phyloP scores from a whole-genome alignment of 345 rosid genomes.

The Zanthoxylum bungeanum region DNA sequence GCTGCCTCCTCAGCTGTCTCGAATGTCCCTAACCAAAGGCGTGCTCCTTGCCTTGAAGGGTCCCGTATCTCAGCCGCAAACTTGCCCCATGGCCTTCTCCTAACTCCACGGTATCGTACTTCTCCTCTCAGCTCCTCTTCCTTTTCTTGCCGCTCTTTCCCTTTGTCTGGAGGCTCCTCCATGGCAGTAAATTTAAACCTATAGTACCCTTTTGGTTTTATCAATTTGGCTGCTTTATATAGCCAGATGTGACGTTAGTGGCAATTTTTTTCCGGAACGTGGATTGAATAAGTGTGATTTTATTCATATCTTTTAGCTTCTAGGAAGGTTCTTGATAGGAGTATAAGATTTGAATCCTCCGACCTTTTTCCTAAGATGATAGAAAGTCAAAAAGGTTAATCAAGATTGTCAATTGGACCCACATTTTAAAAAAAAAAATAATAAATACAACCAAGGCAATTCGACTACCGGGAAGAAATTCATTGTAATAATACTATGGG shows the following conservation, averaged over 20 bases:
- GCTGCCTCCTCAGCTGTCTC: slow-evolving; percentile 85
- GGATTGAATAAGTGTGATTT: neutral
- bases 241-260: neutral
- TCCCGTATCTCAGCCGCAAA: slow-evolving; percentile 87
- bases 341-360: slow-evolving; percentile 24
- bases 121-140: slow-evolving; percentile 32
- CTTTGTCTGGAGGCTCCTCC: slow-evolving; percentile 16
- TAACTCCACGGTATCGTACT: slow-evolving; percentile 63
- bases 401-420: neutral
- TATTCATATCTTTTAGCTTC: neutral
- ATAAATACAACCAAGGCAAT: neutral
- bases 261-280: neutral
- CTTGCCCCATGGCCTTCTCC: slow-evolving; percentile 90
- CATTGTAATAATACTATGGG: neutral
- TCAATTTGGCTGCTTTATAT: neutral
- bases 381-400: slow-evolving; percentile 5
- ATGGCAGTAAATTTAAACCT: too few relatives aligned
- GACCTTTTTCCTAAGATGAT: slow-evolving; percentile 9
- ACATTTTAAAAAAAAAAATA: slow-evolving; percentile 2
- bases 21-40: slow-evolving; percentile 85
- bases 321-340: slow-evolving; percentile 18
- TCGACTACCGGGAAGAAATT: neutral
- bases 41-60: slow-evolving; percentile 62
- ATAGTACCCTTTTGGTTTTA: neutral
- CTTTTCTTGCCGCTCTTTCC: slow-evolving; percentile 15